Evolutionary conservation across 768 basidiomycete species (phyloP).

Genomic region (Coprinellus aureogranulatus): DNA sequence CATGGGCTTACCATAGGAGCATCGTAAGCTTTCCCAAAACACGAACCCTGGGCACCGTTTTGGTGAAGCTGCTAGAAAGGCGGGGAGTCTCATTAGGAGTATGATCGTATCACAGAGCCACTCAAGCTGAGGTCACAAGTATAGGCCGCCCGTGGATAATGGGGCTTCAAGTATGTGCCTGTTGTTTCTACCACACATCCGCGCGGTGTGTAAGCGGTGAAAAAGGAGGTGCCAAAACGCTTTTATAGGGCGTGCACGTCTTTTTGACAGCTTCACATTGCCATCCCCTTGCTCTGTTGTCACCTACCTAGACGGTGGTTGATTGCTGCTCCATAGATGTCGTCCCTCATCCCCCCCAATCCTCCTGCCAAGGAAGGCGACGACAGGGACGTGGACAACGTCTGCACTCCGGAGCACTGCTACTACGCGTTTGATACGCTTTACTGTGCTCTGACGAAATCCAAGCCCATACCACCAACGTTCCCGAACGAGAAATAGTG

Average conservation of each 20-base stretch:
- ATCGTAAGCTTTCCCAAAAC: constrained; percentile 11
- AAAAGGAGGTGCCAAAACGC: neutral
- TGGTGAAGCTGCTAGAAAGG: neutral
- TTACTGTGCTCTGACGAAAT: constrained; percentile 67
- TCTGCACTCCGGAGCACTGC: constrained; percentile 73
- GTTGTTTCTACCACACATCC: neutral
- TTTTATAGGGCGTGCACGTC: neutral
- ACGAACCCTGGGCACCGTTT: neutral
- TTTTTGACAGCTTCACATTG: neutral
- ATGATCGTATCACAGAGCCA: neutral
- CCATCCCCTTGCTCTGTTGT: too few species aligned
- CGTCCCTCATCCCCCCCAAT: constrained; percentile 49
- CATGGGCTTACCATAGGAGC: neutral
- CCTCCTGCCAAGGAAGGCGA: constrained; percentile 37
- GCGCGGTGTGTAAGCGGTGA: neutral
- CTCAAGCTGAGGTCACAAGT: neutral
- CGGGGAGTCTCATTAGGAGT: neutral
- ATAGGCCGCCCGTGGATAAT: neutral
- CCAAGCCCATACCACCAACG: constrained; percentile 54
- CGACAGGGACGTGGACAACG: constrained; percentile 32
- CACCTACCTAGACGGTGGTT: neutral
- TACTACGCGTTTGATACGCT: constrained; percentile 80
- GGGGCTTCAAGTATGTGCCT: neutral
- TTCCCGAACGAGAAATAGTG: constrained; percentile 81
- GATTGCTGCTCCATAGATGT: constrained; percentile 39